phyloP scores from a whole-genome alignment of 139 green algal genomes.

The Spirogloea muscicola region DNA sequence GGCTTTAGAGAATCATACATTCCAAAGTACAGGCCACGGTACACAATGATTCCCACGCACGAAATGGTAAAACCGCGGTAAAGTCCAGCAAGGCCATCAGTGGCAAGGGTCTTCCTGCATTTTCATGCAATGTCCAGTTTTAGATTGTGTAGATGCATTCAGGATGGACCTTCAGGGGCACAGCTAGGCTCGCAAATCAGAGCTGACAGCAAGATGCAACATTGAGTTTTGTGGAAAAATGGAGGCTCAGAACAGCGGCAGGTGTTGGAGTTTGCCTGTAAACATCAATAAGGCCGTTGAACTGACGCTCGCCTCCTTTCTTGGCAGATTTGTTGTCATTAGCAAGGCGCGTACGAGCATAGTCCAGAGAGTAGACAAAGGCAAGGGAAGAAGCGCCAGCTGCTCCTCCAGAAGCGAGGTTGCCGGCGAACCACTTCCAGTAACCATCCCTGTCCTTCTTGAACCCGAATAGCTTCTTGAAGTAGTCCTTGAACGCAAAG shows the following conservation, averaged over 20 bases:
- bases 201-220: no score
- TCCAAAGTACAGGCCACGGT: slow-evolving; percentile 98
- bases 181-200: no score
- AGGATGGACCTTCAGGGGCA: no score
- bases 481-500: slow-evolving; percentile 99
- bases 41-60: slow-evolving; percentile 96
- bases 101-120: slow-evolving; percentile 69
- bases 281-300: slow-evolving; percentile 85
- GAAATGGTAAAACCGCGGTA: slow-evolving; percentile 90
- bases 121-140: no score
- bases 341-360: slow-evolving; percentile 94
- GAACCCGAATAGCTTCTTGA: slow-evolving; percentile 94
- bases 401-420: slow-evolving; percentile 88
- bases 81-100: slow-evolving; percentile 50
- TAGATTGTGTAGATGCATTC: no score
- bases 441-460: slow-evolving; percentile 71
- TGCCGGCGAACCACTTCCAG: slow-evolving; percentile 87
- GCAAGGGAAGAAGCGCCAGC: slow-evolving; percentile 89
- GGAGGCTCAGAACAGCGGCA: no score
- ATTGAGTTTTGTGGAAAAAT: no score
- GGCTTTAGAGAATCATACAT: slow-evolving; percentile 89
- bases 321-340: slow-evolving; percentile 70
- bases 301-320: slow-evolving; percentile 70
- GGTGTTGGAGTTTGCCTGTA: no score
- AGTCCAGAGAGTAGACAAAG: slow-evolving; percentile 99